These are phyloP conservation scores for Pachysandra terminalis DNA, from an alignment of 164 flowering plant genomes.

Conservation along the genomic window DNA sequence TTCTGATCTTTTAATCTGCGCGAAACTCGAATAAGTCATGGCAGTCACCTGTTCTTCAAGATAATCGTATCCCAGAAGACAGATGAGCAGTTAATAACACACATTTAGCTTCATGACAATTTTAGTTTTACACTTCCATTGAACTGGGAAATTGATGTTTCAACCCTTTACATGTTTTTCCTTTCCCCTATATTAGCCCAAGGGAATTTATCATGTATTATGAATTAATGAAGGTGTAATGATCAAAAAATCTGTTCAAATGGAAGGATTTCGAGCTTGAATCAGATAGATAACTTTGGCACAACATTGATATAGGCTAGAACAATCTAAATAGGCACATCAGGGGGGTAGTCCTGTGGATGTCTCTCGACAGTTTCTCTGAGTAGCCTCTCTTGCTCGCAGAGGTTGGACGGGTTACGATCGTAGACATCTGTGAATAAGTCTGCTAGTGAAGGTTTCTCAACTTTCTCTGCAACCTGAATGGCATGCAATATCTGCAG, in stretches of 20 bases:
- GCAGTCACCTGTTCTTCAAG: too few relatives aligned
- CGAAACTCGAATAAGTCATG: too few relatives aligned
- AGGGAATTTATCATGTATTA: background rate
- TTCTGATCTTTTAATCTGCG: too few relatives aligned
- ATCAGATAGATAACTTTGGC: background rate
- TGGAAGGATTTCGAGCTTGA: background rate
- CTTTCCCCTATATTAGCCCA: background rate
- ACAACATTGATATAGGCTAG: background rate
- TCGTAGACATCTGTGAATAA: constrained; percentile 67
- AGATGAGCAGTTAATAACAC: too few relatives aligned
- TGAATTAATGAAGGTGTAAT: background rate
- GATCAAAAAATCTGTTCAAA: background rate
- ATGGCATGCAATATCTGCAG: constrained; percentile 53
- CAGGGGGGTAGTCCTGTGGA: constrained; percentile 51
- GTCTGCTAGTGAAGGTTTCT: constrained; percentile 50
- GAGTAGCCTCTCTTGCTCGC: constrained; percentile 50
- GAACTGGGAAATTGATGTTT: too few relatives aligned
- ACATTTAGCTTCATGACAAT: too few relatives aligned
- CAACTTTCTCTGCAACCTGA: constrained; percentile 54
- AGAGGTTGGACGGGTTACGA: constrained; percentile 39
- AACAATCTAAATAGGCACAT: constrained; percentile 35
- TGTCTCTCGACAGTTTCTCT: constrained; percentile 39
- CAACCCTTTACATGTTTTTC: too few relatives aligned
- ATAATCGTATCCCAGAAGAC: too few relatives aligned
- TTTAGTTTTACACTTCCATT: too few relatives aligned